A percentile compares a stretch with the other conserved stretches of the same genome.
Conservation (phyloP, 148 eudicot species). For the Dysphania ambrosioides region DNA sequence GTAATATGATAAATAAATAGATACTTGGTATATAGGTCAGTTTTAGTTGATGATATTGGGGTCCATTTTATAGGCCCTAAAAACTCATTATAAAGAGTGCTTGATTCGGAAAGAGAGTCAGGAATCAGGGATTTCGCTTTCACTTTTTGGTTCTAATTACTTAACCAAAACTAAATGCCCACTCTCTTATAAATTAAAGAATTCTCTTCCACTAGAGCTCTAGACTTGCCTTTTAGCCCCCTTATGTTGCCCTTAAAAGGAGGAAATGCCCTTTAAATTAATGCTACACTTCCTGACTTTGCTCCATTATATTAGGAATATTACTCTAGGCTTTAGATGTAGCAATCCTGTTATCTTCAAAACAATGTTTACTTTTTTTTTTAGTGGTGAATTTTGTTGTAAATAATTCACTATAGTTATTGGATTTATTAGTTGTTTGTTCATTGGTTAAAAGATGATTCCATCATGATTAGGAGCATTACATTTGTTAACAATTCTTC, state of each 20-base stretch:
- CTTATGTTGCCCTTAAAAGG: constrained; percentile 18
- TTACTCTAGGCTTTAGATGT: constrained; percentile 21
- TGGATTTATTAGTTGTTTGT: constrained; percentile 14
- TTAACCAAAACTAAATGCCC: neutral
- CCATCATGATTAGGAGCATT: constrained; percentile 25
- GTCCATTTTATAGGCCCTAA: constrained; percentile 27
- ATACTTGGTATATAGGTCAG: constrained; percentile 20
- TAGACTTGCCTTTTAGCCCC: constrained; percentile 21
- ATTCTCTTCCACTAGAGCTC: constrained; percentile 23
- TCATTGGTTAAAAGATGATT: constrained; percentile 20
- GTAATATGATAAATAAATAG: neutral
- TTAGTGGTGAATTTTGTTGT: constrained; percentile 3
- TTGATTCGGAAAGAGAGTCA: constrained; percentile 8
- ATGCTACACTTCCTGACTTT: constrained; percentile 12
- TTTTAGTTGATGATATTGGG: constrained; percentile 11
- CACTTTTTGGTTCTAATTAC: constrained; percentile 18
- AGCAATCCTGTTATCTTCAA: neutral
- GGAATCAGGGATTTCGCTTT: neutral
- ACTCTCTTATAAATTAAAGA: neutral
- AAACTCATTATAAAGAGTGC: constrained; percentile 14
- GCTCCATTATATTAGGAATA: constrained; percentile 10
- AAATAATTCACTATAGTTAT: neutral
- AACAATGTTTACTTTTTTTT: neutral
- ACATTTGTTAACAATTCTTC: neutral
- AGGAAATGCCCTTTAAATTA: constrained; percentile 18